A percentile compares a stretch with the other conserved stretches of the same genome.
phyloP scores from a whole-genome alignment of 1,139 yeast genomes.

The Wickerhamomyces sp. region DNA sequence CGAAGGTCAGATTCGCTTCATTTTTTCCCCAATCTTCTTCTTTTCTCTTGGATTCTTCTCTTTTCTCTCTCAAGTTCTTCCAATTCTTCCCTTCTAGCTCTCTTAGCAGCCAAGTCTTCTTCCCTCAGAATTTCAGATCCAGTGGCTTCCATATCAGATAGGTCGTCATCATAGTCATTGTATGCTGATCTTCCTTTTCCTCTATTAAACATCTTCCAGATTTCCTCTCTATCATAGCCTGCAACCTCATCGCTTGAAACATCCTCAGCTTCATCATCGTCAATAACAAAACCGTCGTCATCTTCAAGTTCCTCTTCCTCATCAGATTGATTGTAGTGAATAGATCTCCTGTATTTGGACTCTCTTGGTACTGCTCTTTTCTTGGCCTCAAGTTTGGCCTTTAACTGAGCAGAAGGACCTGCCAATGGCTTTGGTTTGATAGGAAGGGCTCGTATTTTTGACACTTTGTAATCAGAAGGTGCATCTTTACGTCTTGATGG shows the following conservation, averaged over 20 bases:
- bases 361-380: slow-evolving; percentile 21
- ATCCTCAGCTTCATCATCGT: slow-evolving; percentile 25
- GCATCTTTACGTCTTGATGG: background rate
- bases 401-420: slow-evolving; percentile 30
- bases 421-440: slow-evolving; percentile 24
- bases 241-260: background rate
- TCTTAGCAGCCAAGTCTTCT: slow-evolving; percentile 58
- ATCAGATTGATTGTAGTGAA: background rate
- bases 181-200: slow-evolving; percentile 48
- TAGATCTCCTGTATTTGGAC: slow-evolving; percentile 1
- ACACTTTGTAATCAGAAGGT: background rate
- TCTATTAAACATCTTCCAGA: slow-evolving; percentile 79
- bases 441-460: background rate
- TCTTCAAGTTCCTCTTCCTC: slow-evolving; percentile 19
- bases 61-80: slow-evolving; percentile 57
- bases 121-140: slow-evolving; percentile 84
- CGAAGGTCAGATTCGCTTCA: background rate
- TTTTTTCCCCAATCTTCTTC: slow-evolving; percentile 25
- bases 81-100: slow-evolving; percentile 63
- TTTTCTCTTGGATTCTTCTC: slow-evolving; percentile 40
- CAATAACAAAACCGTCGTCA: slow-evolving; percentile 47
- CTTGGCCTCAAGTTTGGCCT: slow-evolving; percentile 25
- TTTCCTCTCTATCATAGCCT: slow-evolving; percentile 77
- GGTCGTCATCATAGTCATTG: slow-evolving; percentile 48
- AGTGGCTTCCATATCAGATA: slow-evolving; percentile 90